These are phyloP conservation scores for Ceratonia siliqua DNA, from an alignment of 306 rosid genomes.

Conservation along the genomic window DNA sequence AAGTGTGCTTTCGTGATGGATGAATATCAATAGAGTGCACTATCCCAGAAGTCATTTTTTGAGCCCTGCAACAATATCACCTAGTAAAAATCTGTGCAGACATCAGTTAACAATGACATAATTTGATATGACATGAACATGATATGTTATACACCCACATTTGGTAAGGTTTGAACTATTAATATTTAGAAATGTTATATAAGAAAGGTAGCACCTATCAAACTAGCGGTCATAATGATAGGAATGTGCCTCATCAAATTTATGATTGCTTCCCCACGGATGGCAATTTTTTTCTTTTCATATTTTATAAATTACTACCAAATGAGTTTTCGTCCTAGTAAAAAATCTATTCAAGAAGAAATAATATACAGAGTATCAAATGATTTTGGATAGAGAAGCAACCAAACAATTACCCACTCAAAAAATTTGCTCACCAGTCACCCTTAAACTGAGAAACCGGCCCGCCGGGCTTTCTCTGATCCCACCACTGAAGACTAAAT, in stretches of 20 bases:
- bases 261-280: not conserved
- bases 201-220: not conserved
- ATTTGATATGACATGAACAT: not conserved
- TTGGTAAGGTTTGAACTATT: not conserved
- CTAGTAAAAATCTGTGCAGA: slow-evolving; percentile 2
- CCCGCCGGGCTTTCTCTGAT: slow-evolving; percentile 78
- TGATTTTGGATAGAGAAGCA: not conserved
- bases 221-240: not conserved
- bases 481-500: slow-evolving; percentile 94
- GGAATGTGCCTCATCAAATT: not conserved
- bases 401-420: not conserved
- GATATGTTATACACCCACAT: not conserved
- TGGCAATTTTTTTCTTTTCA: not conserved
- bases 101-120: not conserved
- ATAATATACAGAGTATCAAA: not conserved
- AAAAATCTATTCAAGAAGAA: not conserved
- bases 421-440: slow-evolving; percentile 56
- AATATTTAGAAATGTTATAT: not conserved
- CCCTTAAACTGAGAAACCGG: slow-evolving; percentile 88
- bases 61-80: slow-evolving; percentile 64
- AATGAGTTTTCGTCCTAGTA: not conserved
- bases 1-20: slow-evolving; percentile 91
- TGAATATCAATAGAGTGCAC: slow-evolving; percentile 90
- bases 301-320: not conserved
- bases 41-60: slow-evolving; percentile 62